Percentiles rank a stretch among this genome's conserved stretches.
These are phyloP conservation scores for Ganoderma sp. DNA, from an alignment of 1,284 basidiomycete species.

Conservation along the genomic window DNA sequence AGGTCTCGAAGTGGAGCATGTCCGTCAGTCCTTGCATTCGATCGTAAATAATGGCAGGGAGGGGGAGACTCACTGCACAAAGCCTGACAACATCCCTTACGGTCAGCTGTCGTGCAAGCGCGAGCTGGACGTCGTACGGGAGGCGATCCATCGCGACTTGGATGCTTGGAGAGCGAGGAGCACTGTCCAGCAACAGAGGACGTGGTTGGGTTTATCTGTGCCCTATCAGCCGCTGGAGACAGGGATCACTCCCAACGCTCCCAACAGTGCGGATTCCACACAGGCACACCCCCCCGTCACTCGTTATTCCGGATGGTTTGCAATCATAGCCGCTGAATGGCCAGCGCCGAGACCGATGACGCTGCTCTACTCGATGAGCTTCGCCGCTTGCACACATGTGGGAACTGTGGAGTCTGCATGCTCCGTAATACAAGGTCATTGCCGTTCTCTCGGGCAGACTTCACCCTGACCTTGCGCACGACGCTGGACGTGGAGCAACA, in stretches of 20 bases:
- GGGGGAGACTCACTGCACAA: conserved; percentile 25
- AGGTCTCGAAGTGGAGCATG: conserved; percentile 18
- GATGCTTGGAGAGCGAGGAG: conserved; percentile 9
- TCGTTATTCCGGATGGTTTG: conserved; percentile 15
- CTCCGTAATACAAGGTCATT: conserved; percentile 13
- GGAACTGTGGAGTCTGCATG: conserved; percentile 26
- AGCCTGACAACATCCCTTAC: conserved; percentile 26
- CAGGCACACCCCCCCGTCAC: conserved; percentile 21
- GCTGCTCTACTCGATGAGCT: conserved; percentile 7
- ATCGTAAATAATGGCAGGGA: neutral
- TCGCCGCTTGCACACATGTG: conserved; percentile 6
- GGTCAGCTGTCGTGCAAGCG: conserved; percentile 20
- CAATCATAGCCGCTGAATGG: conserved; percentile 13
- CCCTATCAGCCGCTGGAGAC: conserved; percentile 26
- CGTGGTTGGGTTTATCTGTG: conserved; percentile 25
- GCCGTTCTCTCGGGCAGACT: conserved; percentile 19
- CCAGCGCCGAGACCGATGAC: conserved; percentile 32
- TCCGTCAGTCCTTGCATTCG: conserved; percentile 8
- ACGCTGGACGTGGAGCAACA: conserved; percentile 18
- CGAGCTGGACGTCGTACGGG: conserved; percentile 29
- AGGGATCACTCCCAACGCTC: conserved; percentile 11
- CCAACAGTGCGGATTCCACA: conserved; percentile 16
- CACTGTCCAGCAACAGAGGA: conserved; percentile 3
- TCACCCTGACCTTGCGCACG: conserved; percentile 11
- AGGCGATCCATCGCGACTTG: conserved; percentile 21